A percentile compares a stretch with the other conserved stretches of the same genome.
Conservation (phyloP, 1,139 yeast genomes). For the Yamadazyma triangularis region DNA sequence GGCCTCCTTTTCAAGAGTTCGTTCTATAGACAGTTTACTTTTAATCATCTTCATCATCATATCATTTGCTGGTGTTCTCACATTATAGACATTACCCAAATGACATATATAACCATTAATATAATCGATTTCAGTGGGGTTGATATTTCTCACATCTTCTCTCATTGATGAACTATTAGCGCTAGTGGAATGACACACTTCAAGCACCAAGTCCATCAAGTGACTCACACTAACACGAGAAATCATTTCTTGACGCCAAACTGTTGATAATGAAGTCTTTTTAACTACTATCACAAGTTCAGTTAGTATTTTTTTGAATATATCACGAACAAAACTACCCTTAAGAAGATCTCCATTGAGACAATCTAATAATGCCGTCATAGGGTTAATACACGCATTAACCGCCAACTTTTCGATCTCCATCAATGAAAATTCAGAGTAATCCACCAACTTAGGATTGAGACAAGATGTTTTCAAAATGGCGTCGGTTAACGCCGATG, state of each 20-base stretch:
- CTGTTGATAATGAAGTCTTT: conserved; percentile 25
- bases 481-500: conserved; percentile 28
- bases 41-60: conserved; percentile 46
- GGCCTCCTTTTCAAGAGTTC: conserved; percentile 30
- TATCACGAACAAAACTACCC: conserved; percentile 23
- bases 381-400: conserved; percentile 72
- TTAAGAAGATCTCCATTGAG: conserved; percentile 63
- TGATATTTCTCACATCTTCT: conserved; percentile 61
- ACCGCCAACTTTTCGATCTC: conserved; percentile 76
- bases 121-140: conserved; percentile 71
- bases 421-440: conserved; percentile 51
- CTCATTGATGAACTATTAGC: conserved; percentile 84
- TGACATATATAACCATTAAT: conserved; percentile 69
- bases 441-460: conserved; percentile 41
- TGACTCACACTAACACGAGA: conserved; percentile 32
- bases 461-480: conserved; percentile 31
- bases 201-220: conserved; percentile 43
- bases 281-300: conserved; percentile 44
- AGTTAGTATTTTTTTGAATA: conserved; percentile 36
- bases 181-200: conserved; percentile 43
- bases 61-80: conserved; percentile 44
- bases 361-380: conserved; percentile 66
- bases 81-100: conserved; percentile 42
- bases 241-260: conserved; percentile 1
- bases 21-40: conserved; percentile 33